Base-by-base conservation (phyloP, 805 yeast genomes). In the Lipomyces lipofer region DNA sequence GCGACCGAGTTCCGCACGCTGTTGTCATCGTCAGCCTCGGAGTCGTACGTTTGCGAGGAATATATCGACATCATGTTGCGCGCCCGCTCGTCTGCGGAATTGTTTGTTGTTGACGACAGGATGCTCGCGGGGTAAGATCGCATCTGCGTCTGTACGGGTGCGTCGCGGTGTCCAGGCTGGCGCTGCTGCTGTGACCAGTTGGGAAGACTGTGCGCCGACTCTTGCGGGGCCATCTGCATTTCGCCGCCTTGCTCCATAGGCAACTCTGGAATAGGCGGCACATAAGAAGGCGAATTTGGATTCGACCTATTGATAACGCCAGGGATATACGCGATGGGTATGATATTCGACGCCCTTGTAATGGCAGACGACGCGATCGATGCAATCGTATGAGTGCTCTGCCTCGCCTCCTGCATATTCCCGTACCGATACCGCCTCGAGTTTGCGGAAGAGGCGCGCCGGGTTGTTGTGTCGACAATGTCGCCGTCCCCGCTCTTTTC, bases 321-420 rank as follows among this genome's bases (percentile, higher is more conserved):
- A 0, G 97, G 98, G 56, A 91, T 88, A 67, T 90, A 91, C 2
- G 96, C 96, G 53, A 92, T 85, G 17, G 96, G 96, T 57, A 91
- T 78, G 60, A 91, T 83, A 69, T 91, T 90, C 12, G 95, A 86
- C 3, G 95, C 95, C 63, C 85, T 82, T 9, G 94, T 84, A 45
- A 84, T 75, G 12, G 84, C 80, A 5, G 90, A 80, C 28, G 86
- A 79, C 7, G 91, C 86, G 29, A 74, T 60, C 43, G 69, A 15
- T 70, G 64, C 47, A 58, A 38, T 54, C 70, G 64, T 49, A 62
- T 64, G 52, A 62, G 65, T 24, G 32, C 67, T 66, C 63, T 56
- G 62, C 63, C 58, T 47, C 22, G 32, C 48, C 9, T 43, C 51
- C n/a, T 39, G 29, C n/a, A 43, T 19, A 7, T 28, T 13, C 4